These are phyloP conservation scores for Apiosordaria backusii DNA, from an alignment of 495 filamentous ascomycete genomes.

Conservation along the genomic window DNA sequence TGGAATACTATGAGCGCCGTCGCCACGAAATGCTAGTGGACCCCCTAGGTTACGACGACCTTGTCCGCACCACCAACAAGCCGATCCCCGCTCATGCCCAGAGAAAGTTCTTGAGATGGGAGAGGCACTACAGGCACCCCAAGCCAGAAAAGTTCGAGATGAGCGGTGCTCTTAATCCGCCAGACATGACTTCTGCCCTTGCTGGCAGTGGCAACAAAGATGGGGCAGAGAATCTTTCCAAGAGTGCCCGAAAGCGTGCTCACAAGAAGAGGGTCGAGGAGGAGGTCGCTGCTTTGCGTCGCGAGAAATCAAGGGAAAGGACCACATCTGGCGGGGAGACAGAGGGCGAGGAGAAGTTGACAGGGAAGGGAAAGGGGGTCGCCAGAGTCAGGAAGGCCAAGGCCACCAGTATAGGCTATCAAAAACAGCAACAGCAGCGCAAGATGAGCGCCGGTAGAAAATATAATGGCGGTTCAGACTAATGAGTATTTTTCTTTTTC, in stretches of 20 bases:
- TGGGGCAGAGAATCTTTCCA: slow-evolving; percentile 6
- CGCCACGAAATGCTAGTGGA: slow-evolving; percentile 25
- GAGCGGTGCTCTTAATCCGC: slow-evolving; percentile 20
- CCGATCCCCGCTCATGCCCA: background rate
- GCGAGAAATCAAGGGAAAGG: slow-evolving; percentile 7
- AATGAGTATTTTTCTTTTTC: background rate
- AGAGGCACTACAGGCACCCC: slow-evolving; percentile 1
- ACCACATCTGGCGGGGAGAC: background rate
- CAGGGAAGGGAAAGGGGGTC: background rate
- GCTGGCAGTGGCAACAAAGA: background rate
- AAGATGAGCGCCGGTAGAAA: background rate
- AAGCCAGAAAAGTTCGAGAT: slow-evolving; percentile 13
- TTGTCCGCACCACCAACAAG: slow-evolving; percentile 20
- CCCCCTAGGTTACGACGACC: slow-evolving; percentile 32
- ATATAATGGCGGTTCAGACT: background rate
- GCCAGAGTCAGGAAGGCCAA: background rate
- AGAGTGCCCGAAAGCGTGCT: slow-evolving; percentile 14
- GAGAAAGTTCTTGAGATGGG: slow-evolving; percentile 10
- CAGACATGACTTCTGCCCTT: background rate
- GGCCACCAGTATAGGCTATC: background rate
- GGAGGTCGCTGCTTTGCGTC: background rate
- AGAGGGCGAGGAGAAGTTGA: background rate
- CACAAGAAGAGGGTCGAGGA: slow-evolving; percentile 18
- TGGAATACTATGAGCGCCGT: slow-evolving; percentile 19
- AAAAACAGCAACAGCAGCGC: background rate